Conservation (phyloP, 108 stramenopile species). For the Cyclostephanos invisitatus region DNA sequence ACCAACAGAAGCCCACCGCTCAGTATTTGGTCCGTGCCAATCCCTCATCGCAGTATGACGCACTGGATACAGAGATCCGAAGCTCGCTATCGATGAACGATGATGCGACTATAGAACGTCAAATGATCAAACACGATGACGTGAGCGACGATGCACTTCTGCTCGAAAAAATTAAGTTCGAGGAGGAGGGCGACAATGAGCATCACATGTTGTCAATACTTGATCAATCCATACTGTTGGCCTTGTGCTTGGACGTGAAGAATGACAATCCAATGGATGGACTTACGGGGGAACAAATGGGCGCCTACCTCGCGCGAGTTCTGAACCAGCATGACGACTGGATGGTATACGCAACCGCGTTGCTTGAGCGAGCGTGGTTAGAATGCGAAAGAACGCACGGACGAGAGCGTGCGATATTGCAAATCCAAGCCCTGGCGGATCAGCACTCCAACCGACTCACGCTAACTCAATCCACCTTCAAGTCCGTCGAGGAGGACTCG, state of each 20-base stretch:
- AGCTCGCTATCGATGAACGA: slow-evolving; percentile 19
- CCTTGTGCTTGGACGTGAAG: slow-evolving; percentile 95
- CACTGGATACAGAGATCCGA: slow-evolving; percentile 35
- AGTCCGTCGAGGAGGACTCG: slow-evolving; percentile 85
- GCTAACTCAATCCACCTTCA: slow-evolving; percentile 80
- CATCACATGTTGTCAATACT: slow-evolving; percentile 62
- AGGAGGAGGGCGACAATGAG: slow-evolving; percentile 62
- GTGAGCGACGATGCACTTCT: slow-evolving; percentile 71
- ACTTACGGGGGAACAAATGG: slow-evolving; percentile 96
- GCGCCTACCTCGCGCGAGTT: slow-evolving; percentile 88
- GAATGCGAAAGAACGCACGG: slow-evolving; percentile 87
- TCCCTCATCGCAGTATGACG: slow-evolving; percentile 36
- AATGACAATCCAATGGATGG: slow-evolving; percentile 94
- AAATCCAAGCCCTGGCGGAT: slow-evolving; percentile 96
- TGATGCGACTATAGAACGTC: slow-evolving; percentile 24
- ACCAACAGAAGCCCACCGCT: slow-evolving; percentile 79
- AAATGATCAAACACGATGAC: slow-evolving; percentile 62
- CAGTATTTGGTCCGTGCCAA: slow-evolving; percentile 83
- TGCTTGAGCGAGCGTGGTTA: slow-evolving; percentile 93
- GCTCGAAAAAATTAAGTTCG: slow-evolving; percentile 83
- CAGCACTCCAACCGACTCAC: slow-evolving; percentile 91
- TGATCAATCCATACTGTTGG: slow-evolving; percentile 90
- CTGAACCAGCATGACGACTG: slow-evolving; percentile 87
- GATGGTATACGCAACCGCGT: slow-evolving; percentile 94
- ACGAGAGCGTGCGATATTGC: slow-evolving; percentile 87